Percentiles rank a stretch among this genome's conserved stretches.
Conservation (phyloP, 2,329 filamentous ascomycete species). For the Lachnellula arida region DNA sequence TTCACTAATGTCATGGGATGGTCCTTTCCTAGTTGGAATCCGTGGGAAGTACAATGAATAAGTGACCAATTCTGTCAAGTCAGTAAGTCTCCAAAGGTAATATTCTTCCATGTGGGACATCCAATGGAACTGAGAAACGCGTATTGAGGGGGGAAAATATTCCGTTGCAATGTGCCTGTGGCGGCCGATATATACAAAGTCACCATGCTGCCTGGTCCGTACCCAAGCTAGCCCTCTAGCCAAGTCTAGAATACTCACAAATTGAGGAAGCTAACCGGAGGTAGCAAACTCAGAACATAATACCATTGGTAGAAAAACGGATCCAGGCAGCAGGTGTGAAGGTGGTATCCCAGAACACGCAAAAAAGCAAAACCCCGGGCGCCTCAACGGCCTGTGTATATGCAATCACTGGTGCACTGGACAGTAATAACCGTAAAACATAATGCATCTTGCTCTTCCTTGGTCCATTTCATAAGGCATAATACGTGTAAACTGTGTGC, state of each 20-base stretch:
- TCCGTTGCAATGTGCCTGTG: conserved; percentile 14
- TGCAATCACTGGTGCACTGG: conserved; percentile 32
- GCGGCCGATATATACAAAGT: conserved; percentile 21
- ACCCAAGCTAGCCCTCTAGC: conserved; percentile 13
- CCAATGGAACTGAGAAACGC: background rate
- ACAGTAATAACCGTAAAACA: conserved; percentile 22
- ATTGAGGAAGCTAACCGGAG: conserved; percentile 7
- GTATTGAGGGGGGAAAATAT: conserved; percentile 9
- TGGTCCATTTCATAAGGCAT: conserved; percentile 26
- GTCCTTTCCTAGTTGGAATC: background rate
- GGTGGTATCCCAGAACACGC: conserved; percentile 25
- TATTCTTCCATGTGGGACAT: background rate
- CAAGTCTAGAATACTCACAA: conserved; percentile 23
- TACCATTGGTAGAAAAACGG: conserved; percentile 18
- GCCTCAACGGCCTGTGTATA: conserved; percentile 29
- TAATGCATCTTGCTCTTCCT: conserved; percentile 16
- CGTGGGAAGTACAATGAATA: background rate
- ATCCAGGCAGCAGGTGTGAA: conserved; percentile 31
- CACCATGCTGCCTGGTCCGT: conserved; percentile 23
- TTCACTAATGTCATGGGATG: background rate
- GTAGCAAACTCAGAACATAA: conserved; percentile 12
- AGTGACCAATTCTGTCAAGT: background rate
- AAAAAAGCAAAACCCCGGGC: conserved; percentile 22
- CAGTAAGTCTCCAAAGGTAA: background rate
- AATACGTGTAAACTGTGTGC: conserved; percentile 20